Base-by-base conservation (phyloP, 2,329 filamentous ascomycete species). In the Mycogone perniciosa region DNA sequence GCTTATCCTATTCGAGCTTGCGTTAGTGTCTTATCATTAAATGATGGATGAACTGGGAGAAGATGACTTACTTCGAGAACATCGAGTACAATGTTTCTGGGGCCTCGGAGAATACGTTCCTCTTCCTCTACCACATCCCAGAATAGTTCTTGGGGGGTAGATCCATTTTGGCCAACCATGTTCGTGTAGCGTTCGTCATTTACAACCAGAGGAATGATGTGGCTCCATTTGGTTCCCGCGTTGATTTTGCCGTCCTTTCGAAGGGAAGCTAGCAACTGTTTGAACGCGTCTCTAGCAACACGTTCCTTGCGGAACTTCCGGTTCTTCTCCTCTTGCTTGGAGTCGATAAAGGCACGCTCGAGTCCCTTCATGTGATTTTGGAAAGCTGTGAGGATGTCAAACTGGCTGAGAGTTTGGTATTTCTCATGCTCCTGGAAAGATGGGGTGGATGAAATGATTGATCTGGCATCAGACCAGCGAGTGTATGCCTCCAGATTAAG, bases 41-140 rank as follows among this genome's bases (percentile, higher is more conserved):
- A 39, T 20, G 9, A 34, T 20, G 27, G 8, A 27, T 31, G 9
- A 9, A 29, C n/a, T n/a, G 26, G 20, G 20, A 20, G 20, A 20
- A 8, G 11, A 30, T 29, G 35, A 73, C 84, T 75, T 69, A 93
- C 89, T 76, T 95, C 88, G 59, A 96, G 77, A 59, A 93, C 89
- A 70, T 96, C 90, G 57, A 93, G 74, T 37, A 95, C 87, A 63
- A 90, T 84, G 64, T 93, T 95, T 54, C 89, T 80, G 44, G 86
- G 85, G 45, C 82, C 84, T 54, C 91, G 85, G 44, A 96, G 75
- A n/a, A 85, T 84, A 52, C 88, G 83, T 64, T 99, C 92, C 67
- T 97, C 90, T 66, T 96, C 90, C 66, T 97, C 93, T 29, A 97
- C 79, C 44, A 91, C 76, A 66, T 99, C 93, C 89, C 92, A 96